These are phyloP conservation scores for Glaciozyma antarctica DNA, from an alignment of 768 basidiomycete species.

Conservation along the genomic window DNA sequence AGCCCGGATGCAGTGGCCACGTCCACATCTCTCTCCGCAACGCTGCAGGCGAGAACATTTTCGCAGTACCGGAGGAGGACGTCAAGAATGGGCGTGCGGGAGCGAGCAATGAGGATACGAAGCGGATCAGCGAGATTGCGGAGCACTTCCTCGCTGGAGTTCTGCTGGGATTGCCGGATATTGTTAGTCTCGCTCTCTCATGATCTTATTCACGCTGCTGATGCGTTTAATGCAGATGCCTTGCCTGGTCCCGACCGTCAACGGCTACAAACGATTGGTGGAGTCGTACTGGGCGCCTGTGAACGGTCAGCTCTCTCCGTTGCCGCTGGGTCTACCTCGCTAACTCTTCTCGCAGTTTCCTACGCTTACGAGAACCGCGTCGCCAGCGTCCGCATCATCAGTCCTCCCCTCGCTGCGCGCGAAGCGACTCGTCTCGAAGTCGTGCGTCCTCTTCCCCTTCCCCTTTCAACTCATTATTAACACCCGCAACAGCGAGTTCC, in stretches of 20 bases:
- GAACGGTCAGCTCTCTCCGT: slow-evolving; percentile 1
- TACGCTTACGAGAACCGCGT: slow-evolving; percentile 94
- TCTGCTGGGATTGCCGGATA: slow-evolving; percentile 76
- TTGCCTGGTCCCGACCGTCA: slow-evolving; percentile 35
- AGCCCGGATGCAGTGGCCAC: slow-evolving; percentile 94
- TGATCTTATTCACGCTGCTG: neutral
- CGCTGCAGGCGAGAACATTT: slow-evolving; percentile 60
- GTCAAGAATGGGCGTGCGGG: slow-evolving; percentile 52
- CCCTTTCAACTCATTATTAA: neutral
- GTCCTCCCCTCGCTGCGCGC: slow-evolving; percentile 74
- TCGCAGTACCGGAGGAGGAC: slow-evolving; percentile 60
- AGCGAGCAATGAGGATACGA: slow-evolving; percentile 71
- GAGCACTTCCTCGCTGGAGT: slow-evolving; percentile 95
- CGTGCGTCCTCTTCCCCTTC: slow-evolving; percentile 9
- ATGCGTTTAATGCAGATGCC: slow-evolving; percentile 55
- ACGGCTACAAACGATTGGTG: slow-evolving; percentile 77
- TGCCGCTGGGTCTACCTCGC: neutral
- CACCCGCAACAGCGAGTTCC: slow-evolving; percentile 56
- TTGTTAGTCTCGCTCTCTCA: slow-evolving; percentile 44
- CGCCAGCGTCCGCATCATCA: slow-evolving; percentile 83
- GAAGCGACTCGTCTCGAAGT: slow-evolving; percentile 83
- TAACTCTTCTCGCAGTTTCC: slow-evolving; percentile 37
- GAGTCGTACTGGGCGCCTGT: slow-evolving; percentile 41
- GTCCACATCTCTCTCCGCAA: slow-evolving; percentile 81
- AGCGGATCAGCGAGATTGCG: slow-evolving; percentile 66